A percentile compares a stretch with the other conserved stretches of the same genome.
Conservation (phyloP, 2,329 filamentous ascomycete genomes). For the Botryotinia narcissicola region DNA sequence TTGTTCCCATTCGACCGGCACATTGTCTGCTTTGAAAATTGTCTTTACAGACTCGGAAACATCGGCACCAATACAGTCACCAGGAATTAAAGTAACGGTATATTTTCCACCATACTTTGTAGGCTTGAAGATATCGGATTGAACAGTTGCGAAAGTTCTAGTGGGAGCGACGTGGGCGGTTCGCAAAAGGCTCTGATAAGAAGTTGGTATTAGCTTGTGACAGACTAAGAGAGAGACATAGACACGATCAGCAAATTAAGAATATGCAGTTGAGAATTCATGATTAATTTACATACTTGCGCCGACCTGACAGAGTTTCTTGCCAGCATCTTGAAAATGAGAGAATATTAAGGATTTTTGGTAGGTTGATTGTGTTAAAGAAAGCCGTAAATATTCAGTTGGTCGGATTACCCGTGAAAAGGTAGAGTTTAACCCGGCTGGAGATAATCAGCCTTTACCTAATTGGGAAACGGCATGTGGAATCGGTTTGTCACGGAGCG, state of each 20-base stretch:
- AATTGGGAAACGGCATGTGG: constrained; percentile 18
- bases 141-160: constrained; percentile 68
- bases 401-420: constrained; percentile 16
- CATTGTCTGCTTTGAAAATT: constrained; percentile 99
- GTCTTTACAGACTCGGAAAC: constrained; percentile 98
- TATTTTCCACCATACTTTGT: constrained; percentile 96
- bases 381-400: constrained; percentile 15
- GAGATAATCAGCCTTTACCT: constrained; percentile 7
- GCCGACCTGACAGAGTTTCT: constrained; percentile 42
- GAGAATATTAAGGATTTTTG: constrained; percentile 15
- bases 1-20: constrained; percentile 98
- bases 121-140: constrained; percentile 98
- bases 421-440: constrained; percentile 18
- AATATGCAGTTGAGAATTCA: constrained; percentile 31
- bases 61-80: constrained; percentile 97
- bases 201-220: constrained; percentile 23
- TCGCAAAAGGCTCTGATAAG: constrained; percentile 40
- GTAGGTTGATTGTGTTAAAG: constrained; percentile 6
- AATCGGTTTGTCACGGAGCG: constrained; percentile 21
- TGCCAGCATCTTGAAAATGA: constrained; percentile 34
- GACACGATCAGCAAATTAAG: constrained; percentile 16
- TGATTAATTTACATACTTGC: constrained; percentile 43
- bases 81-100: constrained; percentile 96
- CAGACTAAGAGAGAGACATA: neutral
- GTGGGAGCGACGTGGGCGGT: constrained; percentile 32